Base-by-base conservation (phyloP, 257 asterid species). In the Salvia miltiorrhiza region DNA sequence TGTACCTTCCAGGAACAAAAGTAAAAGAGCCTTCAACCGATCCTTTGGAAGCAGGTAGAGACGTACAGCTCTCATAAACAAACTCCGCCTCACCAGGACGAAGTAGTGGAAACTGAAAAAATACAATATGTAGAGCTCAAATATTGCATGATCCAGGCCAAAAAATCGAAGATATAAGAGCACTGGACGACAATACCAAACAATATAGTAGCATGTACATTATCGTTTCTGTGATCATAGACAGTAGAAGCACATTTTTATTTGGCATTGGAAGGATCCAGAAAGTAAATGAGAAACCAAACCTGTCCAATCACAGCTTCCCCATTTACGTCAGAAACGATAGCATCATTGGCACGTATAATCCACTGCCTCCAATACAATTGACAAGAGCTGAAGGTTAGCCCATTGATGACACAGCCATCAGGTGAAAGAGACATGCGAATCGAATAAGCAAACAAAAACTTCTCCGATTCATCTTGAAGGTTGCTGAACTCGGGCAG, bases 301-400 rank as follows among this genome's bases (percentile, higher is more conserved):
- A 90, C 97, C 97, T 87, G 76, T 64, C 97, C 99, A 43, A 93
- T 87, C 65, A 93, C 97, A 58, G 91, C 99, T 84, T 90, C 96
- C 12, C 85, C 99, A 67, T 86, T 79, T 65, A 80, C 72, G 24
- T 77, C 73, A 70, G 85, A 79, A 70, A 84, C 86, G 70, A 90
- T 53, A 69, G 56, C 69, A 76, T 85, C 87, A 49, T 82, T 78
- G 49, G 77, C 78, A 21, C 86, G 83, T 69, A 93, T 87, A 75
- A 69, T 78, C 99, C 99, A 93, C 74, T 74, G 95, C 74, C 99
- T 88, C 87, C 89, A 77, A 76, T 89, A 79, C 67, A 93, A 75
- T 52, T 93, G 99, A 79, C 99, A 93, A 57, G 96, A 86, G 75
- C 48, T 67, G 78, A 80, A 84, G 37, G 75, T 77, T 78, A 65